Percentiles rank a stretch among this genome's conserved stretches.
Conservation (phyloP, 805 yeast genomes). For the Candida anglica region DNA sequence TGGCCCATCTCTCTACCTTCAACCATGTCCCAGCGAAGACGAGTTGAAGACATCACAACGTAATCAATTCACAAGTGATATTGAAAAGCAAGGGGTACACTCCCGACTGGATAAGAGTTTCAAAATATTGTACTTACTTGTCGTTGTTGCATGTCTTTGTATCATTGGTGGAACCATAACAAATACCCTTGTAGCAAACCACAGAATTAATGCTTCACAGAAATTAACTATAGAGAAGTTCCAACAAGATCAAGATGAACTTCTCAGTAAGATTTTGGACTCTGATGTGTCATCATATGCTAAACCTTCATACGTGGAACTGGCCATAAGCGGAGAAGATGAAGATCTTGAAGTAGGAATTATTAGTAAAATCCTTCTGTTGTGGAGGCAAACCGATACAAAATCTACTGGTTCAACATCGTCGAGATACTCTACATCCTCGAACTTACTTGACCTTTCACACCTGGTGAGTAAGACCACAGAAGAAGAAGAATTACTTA, state of each 20-base stretch:
- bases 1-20: slow-evolving; percentile 1
- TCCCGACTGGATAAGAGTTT: not conserved
- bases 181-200: not conserved
- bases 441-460: not conserved
- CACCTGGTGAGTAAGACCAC: not conserved
- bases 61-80: not conserved
- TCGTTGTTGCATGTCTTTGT: not conserved
- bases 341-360: not conserved
- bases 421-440: not conserved
- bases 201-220: not conserved
- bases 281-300: too few relatives aligned
- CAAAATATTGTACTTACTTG: not conserved
- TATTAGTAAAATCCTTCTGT: not conserved
- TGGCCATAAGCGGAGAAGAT: not conserved
- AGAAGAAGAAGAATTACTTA: not conserved
- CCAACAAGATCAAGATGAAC: slow-evolving; percentile 1
- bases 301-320: not conserved
- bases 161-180: not conserved
- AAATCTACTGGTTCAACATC: not conserved
- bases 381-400: not conserved
- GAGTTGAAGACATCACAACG: not conserved
- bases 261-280: slow-evolving; percentile 1
- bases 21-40: too few relatives aligned
- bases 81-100: not conserved
- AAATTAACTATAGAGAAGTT: not conserved